phyloP scores from a whole-genome alignment of 371 early-diverging fungal genomes.

The Mortierella sp. region DNA sequence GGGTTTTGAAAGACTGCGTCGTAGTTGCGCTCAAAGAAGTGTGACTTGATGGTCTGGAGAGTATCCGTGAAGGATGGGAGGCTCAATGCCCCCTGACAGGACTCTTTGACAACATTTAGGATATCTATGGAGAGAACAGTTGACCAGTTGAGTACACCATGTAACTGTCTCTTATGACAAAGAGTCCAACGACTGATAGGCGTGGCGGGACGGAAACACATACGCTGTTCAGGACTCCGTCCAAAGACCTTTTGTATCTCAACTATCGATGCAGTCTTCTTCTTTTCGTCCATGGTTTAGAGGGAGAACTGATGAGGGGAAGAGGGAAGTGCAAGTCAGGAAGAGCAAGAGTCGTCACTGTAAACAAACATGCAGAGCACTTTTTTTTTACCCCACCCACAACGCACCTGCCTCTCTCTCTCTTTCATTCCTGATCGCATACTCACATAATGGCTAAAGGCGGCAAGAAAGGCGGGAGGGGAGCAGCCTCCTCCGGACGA shows the following conservation, averaged over 20 bases:
- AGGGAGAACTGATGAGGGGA: neutral
- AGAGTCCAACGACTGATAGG: neutral
- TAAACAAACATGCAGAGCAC: neutral
- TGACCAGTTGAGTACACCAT: no score
- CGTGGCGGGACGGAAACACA: neutral
- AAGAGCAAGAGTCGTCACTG: neutral
- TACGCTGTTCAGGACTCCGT: slow-evolving; percentile 68
- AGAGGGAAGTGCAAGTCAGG: neutral
- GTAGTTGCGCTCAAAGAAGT: slow-evolving; percentile 86
- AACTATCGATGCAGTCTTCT: slow-evolving; percentile 16
- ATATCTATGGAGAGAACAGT: slow-evolving; percentile 58
- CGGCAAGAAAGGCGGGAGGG: slow-evolving; percentile 10
- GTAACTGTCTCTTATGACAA: neutral
- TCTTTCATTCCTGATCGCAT: neutral
- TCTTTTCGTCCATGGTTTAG: slow-evolving; percentile 29
- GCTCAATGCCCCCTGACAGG: slow-evolving; percentile 69
- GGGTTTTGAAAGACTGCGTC: slow-evolving; percentile 83
- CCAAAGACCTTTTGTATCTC: slow-evolving; percentile 40
- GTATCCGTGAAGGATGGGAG: slow-evolving; percentile 69
- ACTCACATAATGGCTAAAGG: slow-evolving; percentile 20
- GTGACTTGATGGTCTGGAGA: slow-evolving; percentile 80
- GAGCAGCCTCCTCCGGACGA: slow-evolving; percentile 1
- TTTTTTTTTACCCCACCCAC: slow-evolving; percentile 6
- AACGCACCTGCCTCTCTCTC: neutral
- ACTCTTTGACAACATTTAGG: slow-evolving; percentile 71